Base-by-base conservation (phyloP, 176 grass and related monocot species). In the Eragrostis curvula region DNA sequence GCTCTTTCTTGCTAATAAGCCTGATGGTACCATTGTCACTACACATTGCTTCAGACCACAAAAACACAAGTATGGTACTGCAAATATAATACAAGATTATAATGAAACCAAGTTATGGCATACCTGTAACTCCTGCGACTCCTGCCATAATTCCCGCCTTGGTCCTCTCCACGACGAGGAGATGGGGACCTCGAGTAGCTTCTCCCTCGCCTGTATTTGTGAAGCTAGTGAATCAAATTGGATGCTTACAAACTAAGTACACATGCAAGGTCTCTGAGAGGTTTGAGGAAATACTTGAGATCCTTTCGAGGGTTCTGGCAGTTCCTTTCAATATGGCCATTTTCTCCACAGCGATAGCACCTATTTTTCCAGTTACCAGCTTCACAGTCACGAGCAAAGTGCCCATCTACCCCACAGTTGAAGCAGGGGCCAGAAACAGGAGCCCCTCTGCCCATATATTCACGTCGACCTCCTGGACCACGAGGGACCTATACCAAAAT, bases 361-460 rank as follows among this genome's bases (percentile, higher is more conserved):
- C 80, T 95, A 80, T 95, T 89, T 81, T 92, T 95, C 95, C 88
- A 93, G 78, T 95, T 86, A 74, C 84, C 95, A 81, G 95, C 90
- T 83, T 93, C 85, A 77, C 92, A 98, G 53, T 98, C 88, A 39
- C 88, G 88, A 53, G 89, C 88, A 92, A 86, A 95, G 70, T 98
- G 96, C 16, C 92, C 96, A 30, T 95, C 90, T 29, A 93, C 71
- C 52, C 96, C 96, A 84, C 96, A 98, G 77, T 93, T 98, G n/a
- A 88, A 95, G 74, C 96, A 98, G 57, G 84, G 84, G 40, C 88
- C 88, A 77, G 92, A 87, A 42, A 80, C 89, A 85, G 92, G 84
- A 16, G 88, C 86, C 32, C 92, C 90, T 87, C 84, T 93, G 29
- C 70, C 92, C 41, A 53, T 64, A 55, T 92, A 87, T 63, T 89